Base-by-base conservation (phyloP, 23 red algal species). In the Gracilariopsis chorda region DNA sequence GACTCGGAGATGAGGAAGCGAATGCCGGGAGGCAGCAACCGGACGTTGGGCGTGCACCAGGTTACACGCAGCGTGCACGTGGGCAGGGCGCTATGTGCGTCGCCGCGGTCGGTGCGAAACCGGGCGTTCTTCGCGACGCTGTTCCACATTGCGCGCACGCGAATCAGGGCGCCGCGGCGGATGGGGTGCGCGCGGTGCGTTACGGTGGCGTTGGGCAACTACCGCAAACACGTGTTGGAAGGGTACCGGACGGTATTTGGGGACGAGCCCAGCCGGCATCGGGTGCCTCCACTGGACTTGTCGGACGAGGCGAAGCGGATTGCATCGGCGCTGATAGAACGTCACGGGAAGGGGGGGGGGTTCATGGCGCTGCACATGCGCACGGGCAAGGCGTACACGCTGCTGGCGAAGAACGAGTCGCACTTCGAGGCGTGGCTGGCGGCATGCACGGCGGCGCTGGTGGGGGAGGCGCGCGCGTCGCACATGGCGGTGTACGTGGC, bases 221-320 rank as follows among this genome's bases (percentile, higher is more conserved):
- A 52, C 4, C 63, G 84, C 43, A 88, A 88, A 43, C 84, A 88
- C 48, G 84, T 67, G 25, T 42, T 88, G 44, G 33, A 19, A 2
- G 41, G 12, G 11, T 88, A 70, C 63, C 30, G 33, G 14, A 70
- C 2, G 2, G 25, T 7, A 7, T 17, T 70, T 19, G 63, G 63
- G 35, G 63, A 40, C 34, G 25, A 12, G 25, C 25, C 34, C 25
- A 34, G 11, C n/a, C 35, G 35, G 34, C 34, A 1, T 10, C 63
- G 63, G 35, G 63, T 70, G 33, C 63, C 63, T 10, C 63, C 63
- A 37, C 33, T 70, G 63, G 14, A 17, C 30, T 37, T 37, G 33
- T 3, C 34, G 7, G n/a, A 12, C 14, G 14, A 8, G 35, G 16
- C 16, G 16, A 5, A 4, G 4, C 55, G 55, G n/a, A 4, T n/a